A percentile compares a stretch with the other conserved stretches of the same genome.
Evolutionary conservation across 2,329 filamentous ascomycete genomes (phyloP).

Genomic region (Teratosphaeria pseudoeucalypti): DNA sequence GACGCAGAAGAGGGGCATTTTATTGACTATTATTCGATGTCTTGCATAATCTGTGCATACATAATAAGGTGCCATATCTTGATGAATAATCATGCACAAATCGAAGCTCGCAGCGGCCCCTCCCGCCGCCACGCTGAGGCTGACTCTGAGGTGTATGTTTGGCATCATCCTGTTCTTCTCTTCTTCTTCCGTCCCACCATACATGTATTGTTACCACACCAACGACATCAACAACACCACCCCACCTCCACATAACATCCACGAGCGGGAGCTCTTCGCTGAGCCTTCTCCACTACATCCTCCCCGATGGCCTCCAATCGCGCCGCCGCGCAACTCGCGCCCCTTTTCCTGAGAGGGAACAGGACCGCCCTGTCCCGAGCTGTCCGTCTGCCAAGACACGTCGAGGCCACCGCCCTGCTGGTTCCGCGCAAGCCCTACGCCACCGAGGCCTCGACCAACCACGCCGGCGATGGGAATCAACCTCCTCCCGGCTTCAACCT

Average conservation of each 20-base stretch:
- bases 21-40: no score
- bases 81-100: no score
- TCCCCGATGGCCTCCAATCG: slow-evolving; percentile 15
- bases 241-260: not conserved
- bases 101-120: no score
- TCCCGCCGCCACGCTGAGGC: no score
- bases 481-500: slow-evolving; percentile 86
- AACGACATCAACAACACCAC: not conserved
- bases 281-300: not conserved
- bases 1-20: no score
- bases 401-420: slow-evolving; percentile 49
- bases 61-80: no score
- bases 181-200: no score
- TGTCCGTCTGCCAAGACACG: slow-evolving; percentile 37
- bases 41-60: no score
- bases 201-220: no score
- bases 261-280: not conserved
- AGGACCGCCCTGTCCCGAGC: slow-evolving; percentile 32
- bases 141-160: no score
- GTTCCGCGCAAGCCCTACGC: slow-evolving; percentile 42
- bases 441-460: slow-evolving; percentile 47
- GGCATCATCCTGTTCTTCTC: no score
- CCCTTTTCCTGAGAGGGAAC: slow-evolving; percentile 36
- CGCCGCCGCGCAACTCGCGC: slow-evolving; percentile 35
- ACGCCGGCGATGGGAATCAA: slow-evolving; percentile 35